phyloP scores from a whole-genome alignment of 495 filamentous ascomycete species.

The Aeminium ludgeri region DNA sequence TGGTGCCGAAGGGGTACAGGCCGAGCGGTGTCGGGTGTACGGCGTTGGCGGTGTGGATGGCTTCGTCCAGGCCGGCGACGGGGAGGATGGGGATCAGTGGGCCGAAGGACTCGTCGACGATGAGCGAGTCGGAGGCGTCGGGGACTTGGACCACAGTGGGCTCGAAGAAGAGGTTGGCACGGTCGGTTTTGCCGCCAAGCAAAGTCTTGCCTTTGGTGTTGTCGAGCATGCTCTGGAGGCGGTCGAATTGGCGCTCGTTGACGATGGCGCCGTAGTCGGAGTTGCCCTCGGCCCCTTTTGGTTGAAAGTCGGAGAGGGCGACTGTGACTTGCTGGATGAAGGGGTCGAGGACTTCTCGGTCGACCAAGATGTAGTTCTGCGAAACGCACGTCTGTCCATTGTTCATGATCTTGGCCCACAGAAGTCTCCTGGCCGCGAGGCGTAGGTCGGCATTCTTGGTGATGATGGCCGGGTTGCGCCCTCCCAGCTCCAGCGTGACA shows the following conservation, averaged over 20 bases:
- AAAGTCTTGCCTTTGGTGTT: slow-evolving; percentile 66
- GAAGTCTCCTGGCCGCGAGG: slow-evolving; percentile 64
- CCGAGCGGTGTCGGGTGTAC: slow-evolving; percentile 67
- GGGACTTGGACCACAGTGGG: slow-evolving; percentile 69
- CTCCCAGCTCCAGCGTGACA: slow-evolving; percentile 75
- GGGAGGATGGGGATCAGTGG: slow-evolving; percentile 69
- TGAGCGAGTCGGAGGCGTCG: slow-evolving; percentile 56
- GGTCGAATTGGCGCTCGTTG: slow-evolving; percentile 56
- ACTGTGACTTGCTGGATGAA: slow-evolving; percentile 62
- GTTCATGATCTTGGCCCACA: slow-evolving; percentile 77
- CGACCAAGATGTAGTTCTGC: slow-evolving; percentile 77
- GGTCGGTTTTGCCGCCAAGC: slow-evolving; percentile 67
- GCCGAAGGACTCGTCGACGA: slow-evolving; percentile 74
- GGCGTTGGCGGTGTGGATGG: slow-evolving; percentile 55
- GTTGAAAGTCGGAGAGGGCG: slow-evolving; percentile 64
- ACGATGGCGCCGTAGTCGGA: slow-evolving; percentile 64
- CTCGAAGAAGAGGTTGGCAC: slow-evolving; percentile 63
- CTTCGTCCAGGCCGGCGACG: slow-evolving; percentile 60
- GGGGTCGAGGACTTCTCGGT: slow-evolving; percentile 48
- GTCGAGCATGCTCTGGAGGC: slow-evolving; percentile 82
- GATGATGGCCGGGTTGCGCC: slow-evolving; percentile 77
- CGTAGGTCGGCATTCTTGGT: slow-evolving; percentile 62
- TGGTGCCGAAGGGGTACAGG: slow-evolving; percentile 69
- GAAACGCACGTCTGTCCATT: slow-evolving; percentile 78
- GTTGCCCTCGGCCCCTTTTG: slow-evolving; percentile 57